Base-by-base conservation (phyloP, 1,139 yeast genomes). In the Yamadazyma kanchanaburiensis region DNA sequence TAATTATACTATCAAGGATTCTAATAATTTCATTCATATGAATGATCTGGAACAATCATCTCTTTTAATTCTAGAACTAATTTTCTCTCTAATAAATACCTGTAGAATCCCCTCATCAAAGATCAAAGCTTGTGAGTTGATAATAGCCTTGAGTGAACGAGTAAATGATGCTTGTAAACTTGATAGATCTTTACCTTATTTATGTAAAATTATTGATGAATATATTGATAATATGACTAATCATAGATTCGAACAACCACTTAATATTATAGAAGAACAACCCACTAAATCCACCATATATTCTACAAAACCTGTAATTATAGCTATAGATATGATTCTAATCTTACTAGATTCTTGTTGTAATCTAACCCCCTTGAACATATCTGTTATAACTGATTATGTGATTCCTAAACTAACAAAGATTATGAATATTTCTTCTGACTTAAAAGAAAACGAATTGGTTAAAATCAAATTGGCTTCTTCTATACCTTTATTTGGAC, bases 111-210 rank as follows among this genome's bases (percentile, higher is more conserved):
- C 87, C 0, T 54, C 72, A 0, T 75, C 81, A 17, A 72, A 87
- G 42, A 53, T 82, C 4, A 75, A 76, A 45, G 94, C 91, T 0
- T 70, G 94, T 43, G 94, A 88, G 45, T 55, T 89, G 33, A 70
- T 91, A 3, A 53, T 87, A 9, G 87, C 87, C 0, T 63, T 91
- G 11, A 77, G 94, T 1, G 95, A 86, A 48, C 71, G 78, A 37
- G 64, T 87, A 3, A 74, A 76, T 24, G 97, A 91, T 49, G 95
- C 85, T 34, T 81, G 81, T 13, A 89, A 88, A 48, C 62, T 91
- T 26, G 97, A 91, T 51, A 61, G 96, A 26, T 78, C 91, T 19
- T 53, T 91, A 14, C 97, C 99, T 0, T 86, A 81, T 48, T 56
- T 91, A 20, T 72, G 85, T 21, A 51, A 53, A n/a, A 38, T 67